phyloP scores from a whole-genome alignment of 768 basidiomycete species.

The Tylopilus plumbeoviolaceoides region DNA sequence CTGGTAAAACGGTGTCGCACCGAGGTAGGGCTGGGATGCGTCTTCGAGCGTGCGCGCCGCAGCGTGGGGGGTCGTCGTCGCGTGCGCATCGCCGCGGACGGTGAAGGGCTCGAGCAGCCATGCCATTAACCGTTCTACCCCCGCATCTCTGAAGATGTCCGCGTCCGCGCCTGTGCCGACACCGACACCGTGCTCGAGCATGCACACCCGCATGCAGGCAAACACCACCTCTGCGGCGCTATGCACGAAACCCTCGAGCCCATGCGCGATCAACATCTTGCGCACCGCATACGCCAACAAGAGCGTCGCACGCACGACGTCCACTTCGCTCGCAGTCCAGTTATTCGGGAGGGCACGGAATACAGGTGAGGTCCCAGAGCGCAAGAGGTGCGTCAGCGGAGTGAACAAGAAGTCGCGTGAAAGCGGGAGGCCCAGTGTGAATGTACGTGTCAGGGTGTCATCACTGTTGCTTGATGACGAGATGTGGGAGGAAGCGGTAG shows the following conservation, averaged over 20 bases:
- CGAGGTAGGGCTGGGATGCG: slow-evolving; percentile 57
- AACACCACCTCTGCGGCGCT: slow-evolving; percentile 45
- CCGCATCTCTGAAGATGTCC: slow-evolving; percentile 77
- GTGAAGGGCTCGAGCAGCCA: slow-evolving; percentile 58
- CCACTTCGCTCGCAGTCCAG: slow-evolving; percentile 80
- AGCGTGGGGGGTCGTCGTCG: slow-evolving; percentile 6
- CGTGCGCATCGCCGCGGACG: not conserved
- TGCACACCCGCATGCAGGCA: slow-evolving; percentile 89
- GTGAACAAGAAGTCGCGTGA: slow-evolving; percentile 62
- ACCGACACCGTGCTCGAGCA: slow-evolving; percentile 79
- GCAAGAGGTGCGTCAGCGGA: slow-evolving; percentile 75
- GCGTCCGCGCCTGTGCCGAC: slow-evolving; percentile 27
- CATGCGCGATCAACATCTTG: slow-evolving; percentile 41
- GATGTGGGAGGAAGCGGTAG: not conserved
- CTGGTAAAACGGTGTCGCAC: slow-evolving; percentile 79
- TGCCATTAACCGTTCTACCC: slow-evolving; percentile 57
- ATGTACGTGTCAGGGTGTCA: not conserved
- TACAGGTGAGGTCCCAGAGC: slow-evolving; percentile 68
- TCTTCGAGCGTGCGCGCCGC: slow-evolving; percentile 40
- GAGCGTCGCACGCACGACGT: slow-evolving; percentile 68
- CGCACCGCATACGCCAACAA: slow-evolving; percentile 52
- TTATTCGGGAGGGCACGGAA: slow-evolving; percentile 61
- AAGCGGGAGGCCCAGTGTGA: slow-evolving; percentile 42
- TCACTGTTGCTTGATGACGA: not conserved
- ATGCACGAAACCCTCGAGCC: slow-evolving; percentile 34